Percentiles rank a stretch among this genome's conserved stretches.
phyloP scores from a whole-genome alignment of 2,329 filamentous ascomycete species.

The Cercospora sp. region DNA sequence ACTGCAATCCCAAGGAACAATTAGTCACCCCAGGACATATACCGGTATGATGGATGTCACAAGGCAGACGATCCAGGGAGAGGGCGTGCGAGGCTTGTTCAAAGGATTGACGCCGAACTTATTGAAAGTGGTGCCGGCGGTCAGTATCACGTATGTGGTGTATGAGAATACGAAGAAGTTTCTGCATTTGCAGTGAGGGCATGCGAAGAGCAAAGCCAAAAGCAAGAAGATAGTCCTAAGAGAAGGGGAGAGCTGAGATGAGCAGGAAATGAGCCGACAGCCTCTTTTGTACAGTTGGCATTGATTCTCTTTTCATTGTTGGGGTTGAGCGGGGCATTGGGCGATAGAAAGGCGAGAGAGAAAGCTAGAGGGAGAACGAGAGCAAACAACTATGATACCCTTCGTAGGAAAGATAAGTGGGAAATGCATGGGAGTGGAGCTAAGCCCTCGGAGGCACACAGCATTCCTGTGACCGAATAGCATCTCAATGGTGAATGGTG shows the following conservation, averaged over 20 bases:
- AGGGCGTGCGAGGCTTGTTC: conserved; percentile 85
- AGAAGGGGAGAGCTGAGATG: background rate
- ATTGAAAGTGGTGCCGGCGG: conserved; percentile 90
- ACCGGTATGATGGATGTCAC: conserved; percentile 89
- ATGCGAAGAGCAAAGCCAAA: background rate
- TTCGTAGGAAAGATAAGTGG: background rate
- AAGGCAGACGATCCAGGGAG: conserved; percentile 74
- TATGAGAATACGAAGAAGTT: conserved; percentile 86
- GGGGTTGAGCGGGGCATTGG: background rate
- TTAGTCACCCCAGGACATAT: conserved; percentile 80
- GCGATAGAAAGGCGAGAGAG: background rate
- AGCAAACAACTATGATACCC: conserved; percentile 5
- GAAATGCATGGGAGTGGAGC: background rate
- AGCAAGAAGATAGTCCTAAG: background rate
- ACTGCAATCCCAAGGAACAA: conserved; percentile 84
- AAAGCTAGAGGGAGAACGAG: background rate
- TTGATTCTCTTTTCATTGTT: background rate
- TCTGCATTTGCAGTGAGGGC: conserved; percentile 45
- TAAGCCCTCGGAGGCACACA: background rate
- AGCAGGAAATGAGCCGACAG: background rate
- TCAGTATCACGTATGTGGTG: conserved; percentile 89
- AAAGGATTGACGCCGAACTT: conserved; percentile 94
- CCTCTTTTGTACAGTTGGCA: background rate
- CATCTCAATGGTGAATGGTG: background rate
- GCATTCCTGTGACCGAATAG: background rate